A percentile compares a stretch with the other conserved stretches of the same genome.
Evolutionary conservation across 176 grass and related monocot species (phyloP).

Genomic region (Lolium perenne): DNA sequence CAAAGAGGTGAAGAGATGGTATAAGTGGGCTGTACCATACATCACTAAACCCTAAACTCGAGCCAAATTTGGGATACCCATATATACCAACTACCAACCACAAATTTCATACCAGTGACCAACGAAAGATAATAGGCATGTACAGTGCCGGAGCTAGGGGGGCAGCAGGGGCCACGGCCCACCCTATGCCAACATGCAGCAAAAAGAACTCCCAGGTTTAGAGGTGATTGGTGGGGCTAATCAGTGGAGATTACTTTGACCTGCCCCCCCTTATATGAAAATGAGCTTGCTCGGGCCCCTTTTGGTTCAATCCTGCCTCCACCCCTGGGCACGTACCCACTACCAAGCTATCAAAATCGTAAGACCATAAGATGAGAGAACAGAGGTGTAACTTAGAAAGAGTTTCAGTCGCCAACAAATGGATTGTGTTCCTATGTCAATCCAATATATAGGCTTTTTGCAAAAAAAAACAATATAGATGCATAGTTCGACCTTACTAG

Average conservation of each 20-base stretch:
- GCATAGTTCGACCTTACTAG: background rate
- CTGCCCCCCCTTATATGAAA: too few relatives aligned
- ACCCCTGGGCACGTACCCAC: background rate
- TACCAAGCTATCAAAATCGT: slow-evolving; percentile 19
- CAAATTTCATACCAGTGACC: background rate
- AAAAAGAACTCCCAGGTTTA: too few relatives aligned
- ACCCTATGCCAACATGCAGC: too few relatives aligned
- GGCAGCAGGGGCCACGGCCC: too few relatives aligned
- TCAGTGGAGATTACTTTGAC: too few relatives aligned
- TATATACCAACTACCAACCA: background rate
- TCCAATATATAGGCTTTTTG: background rate
- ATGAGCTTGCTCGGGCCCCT: too few relatives aligned
- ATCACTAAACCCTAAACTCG: slow-evolving; percentile 7
- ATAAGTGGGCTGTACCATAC: background rate
- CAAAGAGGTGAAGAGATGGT: background rate
- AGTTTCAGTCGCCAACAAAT: background rate
- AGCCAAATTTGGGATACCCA: slow-evolving; percentile 1
- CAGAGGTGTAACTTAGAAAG: too few relatives aligned
- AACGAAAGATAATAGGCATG: background rate
- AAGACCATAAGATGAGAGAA: background rate
- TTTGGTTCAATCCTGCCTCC: too few relatives aligned
- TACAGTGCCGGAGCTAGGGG: too few relatives aligned
- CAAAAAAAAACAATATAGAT: background rate
- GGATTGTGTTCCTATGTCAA: background rate
- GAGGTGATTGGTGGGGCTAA: too few relatives aligned